Evolutionary conservation across 352 stramenopile species (phyloP), one percentile per base, ranked within the genome.

Genomic region (Peronospora tabacina): DNA sequence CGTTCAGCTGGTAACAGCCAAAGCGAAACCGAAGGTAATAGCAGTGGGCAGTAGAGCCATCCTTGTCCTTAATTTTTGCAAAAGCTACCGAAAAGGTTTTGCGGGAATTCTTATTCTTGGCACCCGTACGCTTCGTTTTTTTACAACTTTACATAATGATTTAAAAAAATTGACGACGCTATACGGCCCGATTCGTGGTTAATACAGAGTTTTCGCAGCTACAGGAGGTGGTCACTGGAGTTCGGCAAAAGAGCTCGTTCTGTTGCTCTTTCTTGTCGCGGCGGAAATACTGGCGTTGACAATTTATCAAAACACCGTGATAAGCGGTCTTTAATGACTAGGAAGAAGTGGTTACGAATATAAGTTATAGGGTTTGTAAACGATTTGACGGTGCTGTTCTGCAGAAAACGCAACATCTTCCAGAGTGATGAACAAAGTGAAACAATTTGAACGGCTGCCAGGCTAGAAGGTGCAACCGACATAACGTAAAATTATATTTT

Each of bases 131-230:
- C n/a, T 48, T 48, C 26, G n/a, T 48, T 48, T 17, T 29, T 15
- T 2, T 2, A 0, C 0, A 17, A 3, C 30, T 48, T 38, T 4
- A 20, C 3, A 2, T n/a, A 22, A 0, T n/a, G 38, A 8, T 30
- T 38, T 4, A 0, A 3, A 8, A 38, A 49, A 1, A 20, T 49
- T 7, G 12, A 49, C 17, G 16, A 20, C 11, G 17, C 10, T 8
- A 49, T 17, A 41, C 29, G 19, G 43, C 13, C 1, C 43, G 22
- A 33, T 49, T 49, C 17, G 5, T 40, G 2, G 43, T 49, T 2
- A 39, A 33, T 7, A 5, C 4, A 16, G 17, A 49, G 11, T 17
- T 40, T 4, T 41, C 41, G 16, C 2, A 37, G 1, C 13, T 5
- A 28, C n/a, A 24, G 12, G 24, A 16, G 11, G 40, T 37, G 13